Conservation (phyloP, 73 alveolate species). For the Durusdinium trenchii region DNA sequence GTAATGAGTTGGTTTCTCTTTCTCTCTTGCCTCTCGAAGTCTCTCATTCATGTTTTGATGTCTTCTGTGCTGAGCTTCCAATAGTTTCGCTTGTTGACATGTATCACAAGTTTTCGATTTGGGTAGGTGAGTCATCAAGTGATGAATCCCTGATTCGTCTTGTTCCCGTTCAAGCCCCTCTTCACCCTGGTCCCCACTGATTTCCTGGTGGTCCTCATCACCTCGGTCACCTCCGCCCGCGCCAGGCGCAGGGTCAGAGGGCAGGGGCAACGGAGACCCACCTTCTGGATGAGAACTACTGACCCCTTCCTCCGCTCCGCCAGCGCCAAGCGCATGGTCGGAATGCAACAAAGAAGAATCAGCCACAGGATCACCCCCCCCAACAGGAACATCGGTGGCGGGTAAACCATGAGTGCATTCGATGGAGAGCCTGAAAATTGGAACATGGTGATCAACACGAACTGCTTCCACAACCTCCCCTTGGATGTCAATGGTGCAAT, state of each 20-base stretch:
- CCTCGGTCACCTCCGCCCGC: not conserved
- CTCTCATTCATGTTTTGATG: not conserved
- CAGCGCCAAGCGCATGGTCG: no score
- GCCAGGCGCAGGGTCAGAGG: not conserved
- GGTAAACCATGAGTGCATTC: not conserved
- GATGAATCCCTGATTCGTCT: not conserved
- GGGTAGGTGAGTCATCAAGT: not conserved
- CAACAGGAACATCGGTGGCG: not conserved
- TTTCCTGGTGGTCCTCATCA: no score
- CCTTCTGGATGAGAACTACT: no score
- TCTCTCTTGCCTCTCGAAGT: not conserved
- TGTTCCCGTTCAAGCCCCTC: not conserved
- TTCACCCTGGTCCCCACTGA: no score
- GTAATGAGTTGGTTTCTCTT: not conserved
- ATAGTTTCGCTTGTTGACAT: not conserved
- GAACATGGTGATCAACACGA: conserved; percentile 33
- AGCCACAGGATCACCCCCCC: not conserved
- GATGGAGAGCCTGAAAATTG: not conserved
- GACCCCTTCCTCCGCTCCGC: no score
- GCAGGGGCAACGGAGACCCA: no score
- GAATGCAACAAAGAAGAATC: no score
- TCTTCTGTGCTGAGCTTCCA: not conserved
- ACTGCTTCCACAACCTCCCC: not conserved
- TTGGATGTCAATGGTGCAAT: not conserved
- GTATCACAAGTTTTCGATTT: not conserved